Evolutionary conservation across 2,329 filamentous ascomycete species (phyloP), one percentile per base, ranked within the genome.

Genomic region (Fusarium austroafricanum): DNA sequence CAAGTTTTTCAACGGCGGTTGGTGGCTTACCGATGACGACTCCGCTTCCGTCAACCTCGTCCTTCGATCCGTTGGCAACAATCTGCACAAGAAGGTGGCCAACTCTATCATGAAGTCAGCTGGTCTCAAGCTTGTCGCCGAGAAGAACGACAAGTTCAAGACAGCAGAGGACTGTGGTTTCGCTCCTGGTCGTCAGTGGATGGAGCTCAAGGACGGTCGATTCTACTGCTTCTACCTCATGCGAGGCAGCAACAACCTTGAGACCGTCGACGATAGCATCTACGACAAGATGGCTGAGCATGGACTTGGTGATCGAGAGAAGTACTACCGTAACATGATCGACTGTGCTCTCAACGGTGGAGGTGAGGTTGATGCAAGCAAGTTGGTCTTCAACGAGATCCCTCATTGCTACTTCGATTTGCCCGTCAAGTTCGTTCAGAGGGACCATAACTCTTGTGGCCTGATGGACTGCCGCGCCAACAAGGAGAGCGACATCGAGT

Each of bases 181-280:
- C 12, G 40, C 49, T 4, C 10, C 54, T 5, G 63, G 65, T 8
- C 63, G 65, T 5, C 63, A 68, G 43, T 68, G 65, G 65, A 39
- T 68, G 23, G 26, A 39, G 18, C 64, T 68, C 31, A 60, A 60
- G 35, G 33, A 53, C 2, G 65, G 51, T 1, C 51, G 65, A 2
- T 60, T 65, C 10, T 65, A 68, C 23, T 68, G 64, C 44, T 68
- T 67, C 23, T 68, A 68, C n/a, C 51, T 68, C 10, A 62, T 61
- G 65, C 57, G 55, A 65, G 33, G 15, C 46, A 39, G 52, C 6
- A 37, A 43, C 14, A 26, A 55, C 0, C 40, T 60, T 11, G 59
- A 67, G 44, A 59, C 3, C 2, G 9, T 44, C n/a, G 52, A 40
- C 3, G 26, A 55, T 0, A 55, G 29, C 5, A 57, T 68, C 3